Evolutionary conservation across 192 early-diverging fungal genomes (phyloP), one percentile per base, ranked within the genome.

Genomic region (Globomyces pollinis-pini): DNA sequence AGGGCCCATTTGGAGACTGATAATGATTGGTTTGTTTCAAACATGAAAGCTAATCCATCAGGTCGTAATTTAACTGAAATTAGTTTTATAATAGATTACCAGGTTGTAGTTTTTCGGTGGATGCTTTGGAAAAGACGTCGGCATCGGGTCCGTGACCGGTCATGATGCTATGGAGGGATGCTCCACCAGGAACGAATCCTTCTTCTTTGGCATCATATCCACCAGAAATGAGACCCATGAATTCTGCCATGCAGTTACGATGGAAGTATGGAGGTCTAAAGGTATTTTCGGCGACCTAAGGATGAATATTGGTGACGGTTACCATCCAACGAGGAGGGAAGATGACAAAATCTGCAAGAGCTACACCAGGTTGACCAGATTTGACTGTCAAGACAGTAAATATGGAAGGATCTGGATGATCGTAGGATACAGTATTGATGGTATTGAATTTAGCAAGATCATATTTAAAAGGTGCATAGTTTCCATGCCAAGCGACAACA

Each of bases 401-500:
- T 56, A 98, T 87, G 15, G 93, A 95, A n/a, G 94, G 94, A 67
- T 98, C 94, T 30, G 86, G 75, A 64, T 97, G 92, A 73, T 94
- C 92, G 68, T 75, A 93, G 0, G 90, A 86, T 18, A 95, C 89
- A 5, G 91, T 91, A 65, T 88, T 89, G 61, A 97, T 71, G 38
- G 80, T 85, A 62, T 79, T 85, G 75, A 97, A 97, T 41, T 81
- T 71, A 24, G 77, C 77, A 53, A 95, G 75, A 68, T 93, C 82
- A 67, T 95, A 95, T 69, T 93, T 95, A 80, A 79, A 97, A 0
- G 94, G 94, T 7, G 84, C 87, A 68, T 94, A 98, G 80, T 98
- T 98, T 35, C 95, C 95, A 67, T 96, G 91, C 91, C 95, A 98
- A 11, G 91, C 95, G 24, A 96, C 93, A 1, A 98, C 93, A 65